Conservation (phyloP, 164 flowering plant genomes). For the Brasenia schreberi region DNA sequence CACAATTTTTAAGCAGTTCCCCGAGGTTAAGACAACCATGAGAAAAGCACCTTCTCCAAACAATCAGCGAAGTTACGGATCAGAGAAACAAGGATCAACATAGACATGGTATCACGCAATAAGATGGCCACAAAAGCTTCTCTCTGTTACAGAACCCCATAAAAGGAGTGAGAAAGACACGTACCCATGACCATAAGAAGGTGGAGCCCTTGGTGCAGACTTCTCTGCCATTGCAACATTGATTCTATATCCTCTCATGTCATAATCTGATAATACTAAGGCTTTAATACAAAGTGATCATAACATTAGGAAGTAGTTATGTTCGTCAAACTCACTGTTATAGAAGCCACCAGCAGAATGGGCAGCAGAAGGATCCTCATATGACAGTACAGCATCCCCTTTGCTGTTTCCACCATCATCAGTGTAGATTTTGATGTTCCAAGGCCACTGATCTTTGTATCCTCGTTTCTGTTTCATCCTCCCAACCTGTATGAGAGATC, state of each 20-base stretch:
- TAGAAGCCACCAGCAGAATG: slow-evolving; percentile 95
- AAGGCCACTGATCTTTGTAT: slow-evolving; percentile 99
- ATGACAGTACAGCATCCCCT: slow-evolving; percentile 78
- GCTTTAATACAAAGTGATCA: not conserved
- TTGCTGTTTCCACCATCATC: slow-evolving; percentile 85
- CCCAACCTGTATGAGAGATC: slow-evolving; percentile 43
- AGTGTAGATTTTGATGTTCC: slow-evolving; percentile 76
- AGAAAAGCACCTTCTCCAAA: no score
- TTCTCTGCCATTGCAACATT: slow-evolving; percentile 90
- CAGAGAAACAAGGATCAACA: no score
- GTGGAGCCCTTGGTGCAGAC: slow-evolving; percentile 63
- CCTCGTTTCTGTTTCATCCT: slow-evolving; percentile 97
- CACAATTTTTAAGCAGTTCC: no score
- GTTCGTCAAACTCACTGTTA: slow-evolving; percentile 31
- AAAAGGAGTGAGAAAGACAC: not conserved
- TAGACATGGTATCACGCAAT: no score
- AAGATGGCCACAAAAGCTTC: no score
- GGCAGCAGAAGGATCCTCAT: slow-evolving; percentile 99
- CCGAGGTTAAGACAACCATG: no score
- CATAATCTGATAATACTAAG: slow-evolving; percentile 42
- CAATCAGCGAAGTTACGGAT: no score
- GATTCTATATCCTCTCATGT: slow-evolving; percentile 72
- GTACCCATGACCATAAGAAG: slow-evolving; percentile 64
- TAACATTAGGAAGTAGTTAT: not conserved
- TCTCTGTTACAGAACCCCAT: no score